Percentiles rank a stretch among this genome's conserved stretches.
These are phyloP conservation scores for Tricladium varicosporioides DNA, from an alignment of 2,329 filamentous ascomycete genomes.

Conservation along the genomic window DNA sequence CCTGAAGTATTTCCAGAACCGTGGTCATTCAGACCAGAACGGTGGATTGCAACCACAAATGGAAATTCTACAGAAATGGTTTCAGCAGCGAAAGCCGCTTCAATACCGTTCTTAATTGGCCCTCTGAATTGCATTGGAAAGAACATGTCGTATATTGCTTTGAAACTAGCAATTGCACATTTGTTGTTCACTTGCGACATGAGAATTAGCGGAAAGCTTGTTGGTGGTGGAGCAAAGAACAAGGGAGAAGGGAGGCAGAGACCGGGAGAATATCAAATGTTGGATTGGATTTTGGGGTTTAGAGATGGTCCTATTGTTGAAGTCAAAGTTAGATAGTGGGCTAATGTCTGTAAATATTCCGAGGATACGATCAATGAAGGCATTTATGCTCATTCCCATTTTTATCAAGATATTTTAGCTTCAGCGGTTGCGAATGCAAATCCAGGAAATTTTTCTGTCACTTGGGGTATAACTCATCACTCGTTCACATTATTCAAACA, in stretches of 20 bases:
- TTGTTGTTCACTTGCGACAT: conserved; percentile 22
- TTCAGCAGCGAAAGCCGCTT: conserved; percentile 18
- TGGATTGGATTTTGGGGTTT: conserved; percentile 28
- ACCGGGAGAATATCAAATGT: conserved; percentile 25
- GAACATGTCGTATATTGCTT: conserved; percentile 32
- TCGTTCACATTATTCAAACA: no score
- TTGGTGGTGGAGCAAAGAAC: not conserved
- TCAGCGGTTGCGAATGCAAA: no score
- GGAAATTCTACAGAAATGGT: conserved; percentile 21
- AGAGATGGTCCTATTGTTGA: conserved; percentile 36
- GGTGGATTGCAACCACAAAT: conserved; percentile 33
- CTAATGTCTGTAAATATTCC: no score
- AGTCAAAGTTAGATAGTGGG: conserved; percentile 13
- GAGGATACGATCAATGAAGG: no score
- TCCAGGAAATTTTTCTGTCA: no score
- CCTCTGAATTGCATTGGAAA: conserved; percentile 34
- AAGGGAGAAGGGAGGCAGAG: conserved; percentile 18
- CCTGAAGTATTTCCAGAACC: conserved; percentile 12
- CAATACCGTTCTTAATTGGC: conserved; percentile 30
- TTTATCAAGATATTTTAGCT: no score
- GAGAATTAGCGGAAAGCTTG: not conserved
- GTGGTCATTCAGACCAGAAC: conserved; percentile 15
- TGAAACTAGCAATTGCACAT: conserved; percentile 28
- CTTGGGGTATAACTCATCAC: no score
- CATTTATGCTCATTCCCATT: no score